Base-by-base conservation (phyloP, 83 land plant species). In the Isoetes engelmannii region DNA sequence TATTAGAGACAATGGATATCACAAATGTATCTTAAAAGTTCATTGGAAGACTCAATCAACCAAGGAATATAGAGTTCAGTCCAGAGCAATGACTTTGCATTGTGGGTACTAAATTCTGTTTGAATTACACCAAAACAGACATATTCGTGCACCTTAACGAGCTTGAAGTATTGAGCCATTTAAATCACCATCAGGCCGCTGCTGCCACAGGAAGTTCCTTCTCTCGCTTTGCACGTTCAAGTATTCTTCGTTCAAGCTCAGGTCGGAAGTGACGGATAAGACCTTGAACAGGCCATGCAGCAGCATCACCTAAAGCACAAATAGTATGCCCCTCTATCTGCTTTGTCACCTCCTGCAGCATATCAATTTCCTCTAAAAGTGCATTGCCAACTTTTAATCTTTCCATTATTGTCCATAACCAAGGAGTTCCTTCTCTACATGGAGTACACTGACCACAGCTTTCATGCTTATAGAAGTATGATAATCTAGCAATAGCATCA, bases 251-350 rank as follows among this genome's bases (percentile, higher is more conserved):
- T 74, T 89, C 93, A 60, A 89, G 79, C 76, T 89, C 93, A 6
- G 89, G 89, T 61, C 88, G 73, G 72, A 92, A 92, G 78, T 92
- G 90, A 41, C 88, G 77, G 50, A 92, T 92, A 45, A 89, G 83
- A 42, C 97, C 94, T 70, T 92, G 97, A 15, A 92, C 94, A 45
- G 97, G 97, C 97, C 94, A 89, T 57, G 94, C 97, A 63, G 94
- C 97, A 49, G 94, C 97, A 81, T 89, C 94, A 45, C 90, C 97
- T 69, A 89, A 73, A 3, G 97, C 94, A 79, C 97, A 92, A 47
- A 92, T 89, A 12, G 94, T 92, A 74, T 92, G 90, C 46, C 94
- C 97, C 68, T 89, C 94, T 56, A 89, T 89, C 81, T 86, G 97
- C 80, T 86, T 89, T 5, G 94, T 89, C n/a, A 89, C 76, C 77